Evolutionary conservation across 331 rosid genomes (phyloP).

Genomic region (Acacia pycnantha): DNA sequence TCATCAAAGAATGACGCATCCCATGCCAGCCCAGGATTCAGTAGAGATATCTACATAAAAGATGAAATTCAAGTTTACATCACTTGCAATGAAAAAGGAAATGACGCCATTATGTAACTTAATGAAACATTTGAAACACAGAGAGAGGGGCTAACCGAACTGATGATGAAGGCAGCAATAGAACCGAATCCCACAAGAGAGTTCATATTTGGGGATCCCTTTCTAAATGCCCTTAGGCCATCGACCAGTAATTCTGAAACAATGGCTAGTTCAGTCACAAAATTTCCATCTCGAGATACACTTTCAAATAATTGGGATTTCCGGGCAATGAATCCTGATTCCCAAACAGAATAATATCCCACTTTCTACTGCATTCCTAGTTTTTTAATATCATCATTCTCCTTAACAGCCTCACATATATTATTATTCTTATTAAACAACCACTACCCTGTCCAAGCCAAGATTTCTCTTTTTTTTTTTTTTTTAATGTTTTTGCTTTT

Average conservation of each 20-base stretch:
- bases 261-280: constrained; percentile 19
- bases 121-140: constrained; percentile 28
- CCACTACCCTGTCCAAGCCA: too few relatives aligned
- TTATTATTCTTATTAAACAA: neutral
- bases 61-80: constrained; percentile 20
- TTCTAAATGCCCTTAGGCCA: constrained; percentile 77
- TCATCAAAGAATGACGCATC: constrained; percentile 95
- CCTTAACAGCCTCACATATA: neutral
- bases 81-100: constrained; percentile 28
- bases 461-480: neutral
- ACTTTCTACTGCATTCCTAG: neutral
- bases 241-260: constrained; percentile 83
- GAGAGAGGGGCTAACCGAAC: constrained; percentile 63
- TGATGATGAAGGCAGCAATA: constrained; percentile 84
- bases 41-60: constrained; percentile 74
- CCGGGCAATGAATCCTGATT: neutral
- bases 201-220: constrained; percentile 96
- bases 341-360: neutral
- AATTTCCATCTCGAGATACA: constrained; percentile 1
- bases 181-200: constrained; percentile 98
- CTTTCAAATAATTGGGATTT: neutral
- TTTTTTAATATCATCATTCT: neutral
- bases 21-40: constrained; percentile 54
- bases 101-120: constrained; percentile 14
- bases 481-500: neutral